Percentiles rank a stretch among this genome's conserved stretches.
These are phyloP conservation scores for Alternaria dauci DNA, from an alignment of 2,329 filamentous ascomycete genomes.

Conservation along the genomic window DNA sequence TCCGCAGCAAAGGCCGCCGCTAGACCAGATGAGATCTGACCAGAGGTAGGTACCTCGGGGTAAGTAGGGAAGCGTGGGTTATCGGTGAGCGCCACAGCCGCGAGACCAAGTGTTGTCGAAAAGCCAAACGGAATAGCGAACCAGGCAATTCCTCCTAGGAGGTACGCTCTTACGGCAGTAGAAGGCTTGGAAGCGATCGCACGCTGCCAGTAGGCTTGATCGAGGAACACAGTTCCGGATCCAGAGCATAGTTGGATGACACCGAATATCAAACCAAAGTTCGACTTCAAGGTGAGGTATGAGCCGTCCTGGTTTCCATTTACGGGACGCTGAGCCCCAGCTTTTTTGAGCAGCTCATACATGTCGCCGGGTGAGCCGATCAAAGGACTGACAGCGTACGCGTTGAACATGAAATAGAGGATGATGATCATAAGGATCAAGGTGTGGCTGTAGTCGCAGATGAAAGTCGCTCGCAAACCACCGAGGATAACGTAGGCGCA, in stretches of 20 bases:
- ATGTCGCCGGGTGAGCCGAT: constrained; percentile 52
- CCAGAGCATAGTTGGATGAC: constrained; percentile 54
- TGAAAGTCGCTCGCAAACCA: constrained; percentile 54
- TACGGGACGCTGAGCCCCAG: constrained; percentile 49
- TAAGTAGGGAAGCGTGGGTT: constrained; percentile 57
- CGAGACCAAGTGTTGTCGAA: constrained; percentile 58
- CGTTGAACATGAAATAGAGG: constrained; percentile 56
- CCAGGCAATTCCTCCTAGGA: constrained; percentile 58
- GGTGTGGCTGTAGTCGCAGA: constrained; percentile 53
- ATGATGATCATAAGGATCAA: constrained; percentile 56
- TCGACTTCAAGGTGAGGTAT: constrained; percentile 53
- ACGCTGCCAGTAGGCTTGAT: constrained; percentile 59
- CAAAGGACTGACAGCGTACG: constrained; percentile 51
- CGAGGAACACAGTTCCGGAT: constrained; percentile 52
- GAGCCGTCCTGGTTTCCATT: constrained; percentile 52
- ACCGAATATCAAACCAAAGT: constrained; percentile 56
- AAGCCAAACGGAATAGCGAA: constrained; percentile 60
- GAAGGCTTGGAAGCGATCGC: constrained; percentile 48
- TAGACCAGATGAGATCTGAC: constrained; percentile 41
- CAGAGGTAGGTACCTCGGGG: constrained; percentile 39
- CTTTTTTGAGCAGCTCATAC: constrained; percentile 53
- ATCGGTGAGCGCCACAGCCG: constrained; percentile 55
- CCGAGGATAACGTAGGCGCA: constrained; percentile 48
- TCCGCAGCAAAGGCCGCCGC: constrained; percentile 42
- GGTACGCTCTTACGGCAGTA: constrained; percentile 40